Base-by-base conservation (phyloP, 371 early-diverging fungal genomes). In the Lichtheimia ramosa region DNA sequence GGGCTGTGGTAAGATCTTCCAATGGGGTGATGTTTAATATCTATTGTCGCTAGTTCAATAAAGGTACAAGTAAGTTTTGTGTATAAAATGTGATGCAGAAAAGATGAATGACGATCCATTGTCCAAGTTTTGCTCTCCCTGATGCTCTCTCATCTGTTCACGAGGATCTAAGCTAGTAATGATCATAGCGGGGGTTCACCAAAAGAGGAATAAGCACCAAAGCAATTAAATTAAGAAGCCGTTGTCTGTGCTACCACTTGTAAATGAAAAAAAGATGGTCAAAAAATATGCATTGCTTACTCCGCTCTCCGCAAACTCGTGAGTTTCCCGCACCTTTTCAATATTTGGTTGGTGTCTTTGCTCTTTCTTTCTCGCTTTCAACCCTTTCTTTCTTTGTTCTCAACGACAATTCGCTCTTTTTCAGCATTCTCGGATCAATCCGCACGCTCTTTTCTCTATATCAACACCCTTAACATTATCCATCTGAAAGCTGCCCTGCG, bases 171-270 rank as follows among this genome's bases (percentile, higher is more conserved):
- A 34, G 34, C 34, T 34, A 34, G 34, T 34, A 34, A 34, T 34
- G 34, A 34, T 34, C 34, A 34, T 34, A 34, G 34, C 34, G 34
- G 34, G 34, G 34, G 5, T 34, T n/a, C 34, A 8, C 34, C 34
- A 34, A 34, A 34, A 34, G 34, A 10, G 34, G 34, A 34, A 34
- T 34, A 34, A 34, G 34, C 10, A 34, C 34, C 34, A 46, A 46
- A 46, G 46, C 46, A 46, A 46, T 21, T 46, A 46, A 46, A 18
- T 46, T 46, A 46, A 46, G 21, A n/a, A 46, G 46, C 46, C 46
- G 46, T 46, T 46, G 46, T 21, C 46, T 46, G 46, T 46, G 46
- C 46, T 5, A 46, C 46, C n/a, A 21, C 21, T 46, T 21, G 21
- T 46, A 46, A 46, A 46, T 46, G 46, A 46, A 46, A 21, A 21